phyloP scores from a whole-genome alignment of 208 protist genomes.

The Trichomonas gallinae region DNA sequence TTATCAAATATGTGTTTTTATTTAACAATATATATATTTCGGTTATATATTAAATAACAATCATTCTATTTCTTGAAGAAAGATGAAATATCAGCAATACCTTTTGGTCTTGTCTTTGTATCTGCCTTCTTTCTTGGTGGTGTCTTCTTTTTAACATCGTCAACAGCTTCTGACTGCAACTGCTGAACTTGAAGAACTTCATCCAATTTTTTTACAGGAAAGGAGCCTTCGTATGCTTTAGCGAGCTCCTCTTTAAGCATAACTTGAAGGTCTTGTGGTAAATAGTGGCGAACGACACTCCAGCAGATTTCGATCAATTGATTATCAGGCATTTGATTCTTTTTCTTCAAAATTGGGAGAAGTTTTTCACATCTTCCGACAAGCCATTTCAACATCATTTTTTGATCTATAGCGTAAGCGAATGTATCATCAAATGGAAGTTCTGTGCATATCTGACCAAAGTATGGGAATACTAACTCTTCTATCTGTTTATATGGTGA shows the following conservation, averaged over 20 bases:
- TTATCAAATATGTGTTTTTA: too few species aligned
- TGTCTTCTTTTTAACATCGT: not conserved
- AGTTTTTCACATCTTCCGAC: not conserved
- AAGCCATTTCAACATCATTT: not conserved
- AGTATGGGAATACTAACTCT: not conserved
- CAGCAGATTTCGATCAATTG: not conserved
- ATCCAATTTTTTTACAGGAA: not conserved
- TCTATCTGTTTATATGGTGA: not conserved
- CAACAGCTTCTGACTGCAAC: not conserved
- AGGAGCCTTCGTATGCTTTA: not conserved
- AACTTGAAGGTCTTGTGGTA: not conserved
- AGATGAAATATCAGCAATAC: not conserved
- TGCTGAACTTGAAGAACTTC: not conserved
- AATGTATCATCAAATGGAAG: not conserved
- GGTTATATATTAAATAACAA: too few species aligned
- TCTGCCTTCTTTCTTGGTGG: not conserved
- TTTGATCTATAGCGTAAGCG: not conserved
- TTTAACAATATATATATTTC: too few species aligned
- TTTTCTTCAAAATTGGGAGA: not conserved
- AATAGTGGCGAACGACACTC: not conserved
- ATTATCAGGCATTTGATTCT: not conserved
- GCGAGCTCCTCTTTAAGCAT: not conserved
- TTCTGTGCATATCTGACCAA: not conserved
- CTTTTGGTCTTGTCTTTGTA: not conserved
- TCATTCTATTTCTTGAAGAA: not conserved